These are phyloP conservation scores for Colletotrichum sp. DNA, from an alignment of 2,329 filamentous ascomycete genomes.

Conservation along the genomic window DNA sequence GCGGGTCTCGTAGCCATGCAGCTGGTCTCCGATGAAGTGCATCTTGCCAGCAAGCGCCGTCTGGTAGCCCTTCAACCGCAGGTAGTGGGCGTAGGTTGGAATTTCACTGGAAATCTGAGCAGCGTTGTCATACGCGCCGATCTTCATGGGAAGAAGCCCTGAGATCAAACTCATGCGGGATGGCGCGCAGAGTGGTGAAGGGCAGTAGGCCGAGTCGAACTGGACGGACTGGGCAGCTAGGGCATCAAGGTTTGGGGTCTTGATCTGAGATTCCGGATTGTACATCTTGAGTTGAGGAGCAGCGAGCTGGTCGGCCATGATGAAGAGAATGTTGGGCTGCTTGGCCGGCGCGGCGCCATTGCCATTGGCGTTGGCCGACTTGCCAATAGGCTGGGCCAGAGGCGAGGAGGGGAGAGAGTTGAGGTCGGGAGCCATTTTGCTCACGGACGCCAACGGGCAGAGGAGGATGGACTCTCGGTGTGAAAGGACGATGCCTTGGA, in stretches of 20 bases:
- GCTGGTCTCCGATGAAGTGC: slow-evolving; percentile 95
- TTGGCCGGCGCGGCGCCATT: slow-evolving; percentile 27
- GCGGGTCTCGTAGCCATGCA: slow-evolving; percentile 91
- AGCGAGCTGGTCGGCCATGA: slow-evolving; percentile 96
- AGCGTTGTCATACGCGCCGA: slow-evolving; percentile 91
- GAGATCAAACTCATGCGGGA: slow-evolving; percentile 96
- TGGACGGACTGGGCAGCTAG: slow-evolving; percentile 83
- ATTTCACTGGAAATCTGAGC: slow-evolving; percentile 82
- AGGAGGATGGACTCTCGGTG: not conserved
- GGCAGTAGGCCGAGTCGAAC: slow-evolving; percentile 94
- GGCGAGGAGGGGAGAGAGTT: slow-evolving; percentile 71
- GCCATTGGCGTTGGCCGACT: slow-evolving; percentile 24
- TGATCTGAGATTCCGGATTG: slow-evolving; percentile 86
- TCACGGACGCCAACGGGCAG: not conserved
- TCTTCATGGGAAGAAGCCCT: slow-evolving; percentile 88
- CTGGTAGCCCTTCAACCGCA: slow-evolving; percentile 85
- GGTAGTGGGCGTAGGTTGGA: slow-evolving; percentile 91
- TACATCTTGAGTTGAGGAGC: slow-evolving; percentile 92
- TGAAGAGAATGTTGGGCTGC: slow-evolving; percentile 65
- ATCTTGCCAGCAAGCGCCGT: slow-evolving; percentile 94
- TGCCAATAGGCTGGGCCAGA: slow-evolving; percentile 26
- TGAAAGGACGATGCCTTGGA: not conserved
- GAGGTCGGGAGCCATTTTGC: slow-evolving; percentile 72
- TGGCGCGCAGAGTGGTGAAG: slow-evolving; percentile 89
- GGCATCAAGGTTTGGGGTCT: slow-evolving; percentile 87